Evolutionary conservation across 75 land plant species (phyloP).

Genomic region (Cryptomeria japonica): DNA sequence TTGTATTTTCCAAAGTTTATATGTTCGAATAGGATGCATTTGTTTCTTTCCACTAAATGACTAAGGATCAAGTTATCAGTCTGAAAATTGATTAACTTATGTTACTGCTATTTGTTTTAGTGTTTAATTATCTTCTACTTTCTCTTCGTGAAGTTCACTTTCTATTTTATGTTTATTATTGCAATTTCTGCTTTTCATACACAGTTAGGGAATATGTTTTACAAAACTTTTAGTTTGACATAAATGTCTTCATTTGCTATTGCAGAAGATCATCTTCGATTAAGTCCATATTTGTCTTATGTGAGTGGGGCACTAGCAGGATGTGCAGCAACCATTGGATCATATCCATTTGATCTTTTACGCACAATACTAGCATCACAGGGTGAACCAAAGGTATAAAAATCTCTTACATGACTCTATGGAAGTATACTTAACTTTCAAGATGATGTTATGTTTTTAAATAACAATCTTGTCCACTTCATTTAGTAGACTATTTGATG

Average conservation of each 20-base stretch:
- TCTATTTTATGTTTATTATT: not conserved
- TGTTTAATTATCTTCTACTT: not conserved
- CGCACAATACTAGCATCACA: slow-evolving; percentile 94
- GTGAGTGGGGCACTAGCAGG: slow-evolving; percentile 96
- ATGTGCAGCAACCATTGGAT: slow-evolving; percentile 91
- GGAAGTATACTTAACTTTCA: not conserved
- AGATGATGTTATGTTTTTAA: not conserved
- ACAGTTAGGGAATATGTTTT: not conserved
- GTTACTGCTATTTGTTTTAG: not conserved
- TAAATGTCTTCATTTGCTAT: not conserved
- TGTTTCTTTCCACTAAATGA: not conserved
- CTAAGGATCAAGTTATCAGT: not conserved
- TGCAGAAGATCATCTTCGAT: slow-evolving; percentile 63
- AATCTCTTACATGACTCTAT: not conserved
- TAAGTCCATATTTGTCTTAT: slow-evolving; percentile 83
- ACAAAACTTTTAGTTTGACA: not conserved
- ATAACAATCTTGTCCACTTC: not conserved
- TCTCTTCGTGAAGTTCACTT: not conserved
- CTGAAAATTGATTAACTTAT: not conserved
- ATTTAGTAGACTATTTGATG: not conserved
- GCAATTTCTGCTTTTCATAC: not conserved
- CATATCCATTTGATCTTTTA: slow-evolving; percentile 99
- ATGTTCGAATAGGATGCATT: not conserved
- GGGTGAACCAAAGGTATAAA: slow-evolving; percentile 93
- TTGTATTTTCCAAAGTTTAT: not conserved